Evolutionary conservation across 2,329 filamentous ascomycete species (phyloP).

Genomic region (Fusarium pseudocircinatum): DNA sequence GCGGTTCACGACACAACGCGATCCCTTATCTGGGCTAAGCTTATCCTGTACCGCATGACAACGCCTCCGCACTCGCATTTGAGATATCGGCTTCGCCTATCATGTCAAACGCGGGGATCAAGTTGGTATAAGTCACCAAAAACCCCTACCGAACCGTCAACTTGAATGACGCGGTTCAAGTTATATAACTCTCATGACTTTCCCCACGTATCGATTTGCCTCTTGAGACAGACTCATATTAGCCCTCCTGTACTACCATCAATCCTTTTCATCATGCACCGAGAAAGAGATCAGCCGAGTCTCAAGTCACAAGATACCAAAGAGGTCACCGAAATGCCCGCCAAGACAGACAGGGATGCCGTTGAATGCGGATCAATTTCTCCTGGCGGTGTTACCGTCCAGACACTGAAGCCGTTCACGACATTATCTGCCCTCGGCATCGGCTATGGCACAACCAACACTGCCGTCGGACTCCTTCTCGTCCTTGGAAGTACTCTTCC

Average conservation of each 20-base stretch:
- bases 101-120: not conserved
- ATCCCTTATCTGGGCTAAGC: not conserved
- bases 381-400: not conserved
- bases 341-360: not conserved
- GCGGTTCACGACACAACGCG: not conserved
- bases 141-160: not conserved
- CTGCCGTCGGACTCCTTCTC: conserved; percentile 1
- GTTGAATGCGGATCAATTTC: not conserved
- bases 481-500: conserved; percentile 5
- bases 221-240: not conserved
- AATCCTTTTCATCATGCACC: not conserved
- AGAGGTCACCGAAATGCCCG: not conserved
- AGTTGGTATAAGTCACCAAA: not conserved
- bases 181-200: not conserved
- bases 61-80: not conserved
- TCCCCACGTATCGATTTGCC: not conserved
- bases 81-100: not conserved
- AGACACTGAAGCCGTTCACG: not conserved
- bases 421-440: conserved; percentile 3
- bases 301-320: not conserved
- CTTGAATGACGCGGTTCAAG: not conserved
- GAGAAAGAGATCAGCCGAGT: not conserved
- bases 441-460: conserved; percentile 9
- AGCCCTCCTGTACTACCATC: not conserved
- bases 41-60: not conserved